Evolutionary conservation across 176 grass and related monocot species (phyloP).

Genomic region (Rhipidocladum racemiflorum): DNA sequence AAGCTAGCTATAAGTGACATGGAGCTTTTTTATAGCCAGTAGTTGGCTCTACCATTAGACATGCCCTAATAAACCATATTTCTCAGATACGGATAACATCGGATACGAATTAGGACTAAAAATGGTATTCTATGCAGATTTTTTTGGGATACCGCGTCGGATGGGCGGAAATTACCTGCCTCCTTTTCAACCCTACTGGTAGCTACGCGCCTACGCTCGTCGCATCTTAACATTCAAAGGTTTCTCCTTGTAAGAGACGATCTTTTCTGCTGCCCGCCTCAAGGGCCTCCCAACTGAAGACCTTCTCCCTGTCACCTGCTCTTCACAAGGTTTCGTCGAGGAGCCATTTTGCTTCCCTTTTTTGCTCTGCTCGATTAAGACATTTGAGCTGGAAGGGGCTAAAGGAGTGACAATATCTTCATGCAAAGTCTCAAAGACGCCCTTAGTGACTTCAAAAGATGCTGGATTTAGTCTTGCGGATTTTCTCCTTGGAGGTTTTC

Average conservation of each 20-base stretch:
- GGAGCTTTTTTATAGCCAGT: too few species aligned
- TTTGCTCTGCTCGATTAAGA: neutral
- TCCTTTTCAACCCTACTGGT: too few species aligned
- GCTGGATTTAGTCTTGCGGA: constrained; percentile 19
- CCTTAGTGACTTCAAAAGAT: neutral
- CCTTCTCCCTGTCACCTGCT: constrained; percentile 11
- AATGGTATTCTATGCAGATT: too few species aligned
- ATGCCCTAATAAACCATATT: too few species aligned
- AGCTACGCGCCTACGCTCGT: constrained; percentile 22
- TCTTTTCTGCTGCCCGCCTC: constrained; percentile 51
- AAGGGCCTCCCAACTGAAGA: constrained; percentile 38
- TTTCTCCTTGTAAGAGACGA: constrained; percentile 54
- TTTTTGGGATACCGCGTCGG: too few species aligned
- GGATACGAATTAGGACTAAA: too few species aligned
- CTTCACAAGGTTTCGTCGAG: neutral
- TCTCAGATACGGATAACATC: too few species aligned
- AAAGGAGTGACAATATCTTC: constrained; percentile 26
- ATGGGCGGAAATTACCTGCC: too few species aligned
- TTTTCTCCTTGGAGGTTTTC: constrained; percentile 27
- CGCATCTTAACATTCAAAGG: constrained; percentile 67
- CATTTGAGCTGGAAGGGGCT: constrained; percentile 1
- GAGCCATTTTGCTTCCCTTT: neutral
- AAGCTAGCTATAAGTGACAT: too few species aligned
- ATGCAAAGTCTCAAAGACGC: neutral
- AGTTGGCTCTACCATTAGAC: too few species aligned